Evolutionary conservation across 805 yeast genomes (phyloP), one percentile per base, ranked within the genome.

Genomic region (Isabelozyma gotoi): DNA sequence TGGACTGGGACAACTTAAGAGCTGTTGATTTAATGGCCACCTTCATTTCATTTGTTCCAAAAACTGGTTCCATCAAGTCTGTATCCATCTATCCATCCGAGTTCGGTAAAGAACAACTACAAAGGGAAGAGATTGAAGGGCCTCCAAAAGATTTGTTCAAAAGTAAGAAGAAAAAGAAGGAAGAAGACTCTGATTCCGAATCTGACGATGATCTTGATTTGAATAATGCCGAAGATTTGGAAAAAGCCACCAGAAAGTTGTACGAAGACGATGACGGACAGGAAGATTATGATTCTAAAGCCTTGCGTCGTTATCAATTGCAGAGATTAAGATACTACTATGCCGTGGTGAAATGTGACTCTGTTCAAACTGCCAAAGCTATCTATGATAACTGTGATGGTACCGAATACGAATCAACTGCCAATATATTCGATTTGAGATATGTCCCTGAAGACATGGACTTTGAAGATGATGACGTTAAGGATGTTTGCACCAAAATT

Each of bases 1-100:
- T 94, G 78, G 99, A 94, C 60, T 94, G 99, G 99, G 99, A 94
- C 55, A 87, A 94, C 57, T 76, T 94, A n/a, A 78, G 81, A 37
- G 86, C 98, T 0, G 80, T 80, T 3, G 98, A 94, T 60, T 69
- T 92, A 49, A 80, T 88, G 85, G 96, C 96, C 4, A 85, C 98
- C 0, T 89, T 92, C 55, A 69, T 82, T 6, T 81, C 96, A 43
- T 94, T 92, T 67, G 83, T 87, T 17, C 96, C 96, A 15, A 65
- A 80, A 17, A 82, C 78, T 29, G 95, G 96, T 1, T 68, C 71
- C 36, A 84, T 92, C 42, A 61, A 68, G 36, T 79, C 82, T n/a
- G 84, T 94, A 7, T 59, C 80, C 5, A 81, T 94, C 8, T 89
- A 76, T 55, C 96, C 96, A 20, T 86, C 96, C 46, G 96, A 94